Evolutionary conservation across 31 red algal genomes (phyloP).

Genomic region (Odonthalia washingtoniensis): DNA sequence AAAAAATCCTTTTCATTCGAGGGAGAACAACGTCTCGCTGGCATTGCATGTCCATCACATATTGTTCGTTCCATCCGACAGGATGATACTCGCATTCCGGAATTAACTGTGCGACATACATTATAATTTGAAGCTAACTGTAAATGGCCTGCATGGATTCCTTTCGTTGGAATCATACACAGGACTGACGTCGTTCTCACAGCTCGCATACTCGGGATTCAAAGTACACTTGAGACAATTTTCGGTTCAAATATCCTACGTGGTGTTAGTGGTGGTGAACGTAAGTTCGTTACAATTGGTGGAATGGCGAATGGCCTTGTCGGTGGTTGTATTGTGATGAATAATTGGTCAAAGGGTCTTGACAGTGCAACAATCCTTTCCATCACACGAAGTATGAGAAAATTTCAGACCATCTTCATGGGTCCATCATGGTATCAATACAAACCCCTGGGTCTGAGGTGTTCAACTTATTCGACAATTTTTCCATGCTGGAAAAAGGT

Average conservation of each 20-base stretch:
- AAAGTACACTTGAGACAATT: no score
- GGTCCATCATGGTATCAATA: constrained; percentile 66
- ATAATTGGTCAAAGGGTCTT: constrained; percentile 83
- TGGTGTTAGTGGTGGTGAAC: constrained; percentile 90
- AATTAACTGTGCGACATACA: no score
- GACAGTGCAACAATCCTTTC: constrained; percentile 78
- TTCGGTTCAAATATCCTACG: constrained; percentile 78
- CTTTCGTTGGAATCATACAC: constrained; percentile 75
- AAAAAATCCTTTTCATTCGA: no score
- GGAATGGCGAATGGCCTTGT: constrained; percentile 79
- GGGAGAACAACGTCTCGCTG: no score
- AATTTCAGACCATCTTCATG: constrained; percentile 44
- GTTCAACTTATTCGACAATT: constrained; percentile 72
- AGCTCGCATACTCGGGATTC: no score
- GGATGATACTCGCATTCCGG: no score
- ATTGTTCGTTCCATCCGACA: no score
- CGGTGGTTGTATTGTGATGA: constrained; percentile 66
- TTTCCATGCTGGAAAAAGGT: constrained; percentile 64
- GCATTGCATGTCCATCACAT: no score
- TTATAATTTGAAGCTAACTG: no score
- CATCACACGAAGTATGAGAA: constrained; percentile 55
- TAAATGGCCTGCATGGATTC: constrained; percentile 54
- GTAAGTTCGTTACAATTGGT: constrained; percentile 92
- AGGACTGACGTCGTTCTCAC: no score
- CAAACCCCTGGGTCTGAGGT: constrained; percentile 80